Evolutionary conservation across 495 filamentous ascomycete species (phyloP), one percentile per base, ranked within the genome.

Genomic region (Stereocaulon alpinum): DNA sequence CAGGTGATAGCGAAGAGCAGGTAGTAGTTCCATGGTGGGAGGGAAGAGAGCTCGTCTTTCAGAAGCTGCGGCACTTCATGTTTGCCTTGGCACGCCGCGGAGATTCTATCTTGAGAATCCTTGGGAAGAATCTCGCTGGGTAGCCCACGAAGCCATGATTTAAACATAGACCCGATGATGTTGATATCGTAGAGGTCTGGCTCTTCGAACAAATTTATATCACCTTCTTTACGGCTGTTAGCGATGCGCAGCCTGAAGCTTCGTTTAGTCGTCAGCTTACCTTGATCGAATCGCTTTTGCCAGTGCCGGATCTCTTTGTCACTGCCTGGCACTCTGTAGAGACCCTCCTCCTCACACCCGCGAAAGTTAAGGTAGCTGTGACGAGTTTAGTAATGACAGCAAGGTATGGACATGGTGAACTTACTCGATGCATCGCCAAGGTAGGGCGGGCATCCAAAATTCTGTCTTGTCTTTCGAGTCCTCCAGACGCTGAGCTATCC

Each of bases 361-460:
- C 88, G 90, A 67, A 87, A 87, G 67, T 96, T 95, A 29, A 96
- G 81, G 69, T 92, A 96, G 71, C 80, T 83, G 53, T 32, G 12
- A 15, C 22, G 52, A 48, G 5, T 53, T 68, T 60, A 70, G 64
- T 57, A 29, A 44, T 55, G 34, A 40, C 0, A 32, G 14, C 17
- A 29, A 34, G 18, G 6, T 3, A 1, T 45, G 29, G 32, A 47
- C 22, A 20, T 30, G 11, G 4, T 2, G 6, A 4, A 74, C 80
- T 71, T 70, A 83, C 79, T 96, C 91, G 63, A 96, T 93, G 30
- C 86, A 91, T 54, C 91, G 78, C 81, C 90, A 95, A 0, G 91
- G 91, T 49, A 96, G 82, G 18, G 89, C 87, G 0, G 91, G 91
- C 89, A 96, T 93, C 91, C 91, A 96, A 67, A 91, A 96, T 66